Conservation (phyloP, 495 filamentous ascomycete species). For the Aspergillus affinis region DNA sequence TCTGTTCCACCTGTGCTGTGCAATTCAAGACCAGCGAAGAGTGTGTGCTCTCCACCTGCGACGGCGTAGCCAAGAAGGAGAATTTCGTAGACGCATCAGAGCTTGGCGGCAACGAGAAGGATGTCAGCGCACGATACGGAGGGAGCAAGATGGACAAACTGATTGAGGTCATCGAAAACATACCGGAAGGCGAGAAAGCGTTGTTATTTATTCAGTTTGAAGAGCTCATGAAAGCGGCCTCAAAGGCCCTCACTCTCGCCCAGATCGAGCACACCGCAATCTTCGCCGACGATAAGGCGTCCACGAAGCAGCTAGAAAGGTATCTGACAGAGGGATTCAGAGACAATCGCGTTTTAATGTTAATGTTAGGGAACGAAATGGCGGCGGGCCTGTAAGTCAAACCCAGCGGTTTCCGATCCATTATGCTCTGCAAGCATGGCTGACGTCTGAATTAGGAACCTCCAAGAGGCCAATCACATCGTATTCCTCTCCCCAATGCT, state of each 20-base stretch:
- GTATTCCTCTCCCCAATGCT: slow-evolving; percentile 69
- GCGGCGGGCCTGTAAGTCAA: slow-evolving; percentile 66
- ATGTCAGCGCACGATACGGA: slow-evolving; percentile 27
- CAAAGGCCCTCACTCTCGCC: slow-evolving; percentile 28
- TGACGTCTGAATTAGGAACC: slow-evolving; percentile 51
- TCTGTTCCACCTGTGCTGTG: slow-evolving; percentile 41
- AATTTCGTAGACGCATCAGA: slow-evolving; percentile 37
- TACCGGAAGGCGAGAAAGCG: slow-evolving; percentile 46
- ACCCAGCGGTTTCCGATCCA: not conserved
- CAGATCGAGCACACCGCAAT: slow-evolving; percentile 36
- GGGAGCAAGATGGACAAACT: slow-evolving; percentile 51
- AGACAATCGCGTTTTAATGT: slow-evolving; percentile 56
- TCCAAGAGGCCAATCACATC: slow-evolving; percentile 74
- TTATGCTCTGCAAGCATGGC: slow-evolving; percentile 7
- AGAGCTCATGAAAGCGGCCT: slow-evolving; percentile 38
- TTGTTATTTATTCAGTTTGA: slow-evolving; percentile 54
- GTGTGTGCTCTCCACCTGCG: slow-evolving; percentile 35
- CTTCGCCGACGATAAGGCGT: slow-evolving; percentile 23
- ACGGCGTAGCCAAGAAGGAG: slow-evolving; percentile 24
- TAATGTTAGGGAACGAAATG: slow-evolving; percentile 62
- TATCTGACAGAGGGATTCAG: slow-evolving; percentile 39
- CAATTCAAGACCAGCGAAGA: slow-evolving; percentile 16
- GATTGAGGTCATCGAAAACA: slow-evolving; percentile 40
- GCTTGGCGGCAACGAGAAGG: slow-evolving; percentile 30
- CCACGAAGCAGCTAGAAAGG: slow-evolving; percentile 36